phyloP scores from a whole-genome alignment of 345 rosid genomes.

The Triadica sebifera region DNA sequence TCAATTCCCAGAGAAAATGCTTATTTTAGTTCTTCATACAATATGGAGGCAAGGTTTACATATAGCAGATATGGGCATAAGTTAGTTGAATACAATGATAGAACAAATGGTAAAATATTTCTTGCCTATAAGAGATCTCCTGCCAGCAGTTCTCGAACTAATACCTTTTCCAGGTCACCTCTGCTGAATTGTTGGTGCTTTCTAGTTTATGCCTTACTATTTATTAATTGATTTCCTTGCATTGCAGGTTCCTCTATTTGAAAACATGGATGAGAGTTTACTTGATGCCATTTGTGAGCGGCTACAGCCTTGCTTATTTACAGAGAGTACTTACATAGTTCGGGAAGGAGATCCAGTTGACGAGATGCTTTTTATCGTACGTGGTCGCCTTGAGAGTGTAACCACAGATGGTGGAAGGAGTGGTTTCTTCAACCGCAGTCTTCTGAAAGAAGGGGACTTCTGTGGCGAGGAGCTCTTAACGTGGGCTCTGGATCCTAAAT shows the following conservation, averaged over 20 bases:
- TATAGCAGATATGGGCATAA: neutral
- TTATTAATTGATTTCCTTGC: slow-evolving; percentile 5
- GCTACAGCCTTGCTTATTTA: slow-evolving; percentile 76
- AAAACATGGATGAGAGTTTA: slow-evolving; percentile 88
- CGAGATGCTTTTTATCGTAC: slow-evolving; percentile 94
- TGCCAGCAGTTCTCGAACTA: too few relatives aligned
- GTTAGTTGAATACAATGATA: neutral
- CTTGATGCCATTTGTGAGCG: slow-evolving; percentile 97
- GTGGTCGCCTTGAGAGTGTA: slow-evolving; percentile 92
- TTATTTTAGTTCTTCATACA: neutral
- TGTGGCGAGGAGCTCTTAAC: slow-evolving; percentile 96
- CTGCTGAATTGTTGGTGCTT: neutral
- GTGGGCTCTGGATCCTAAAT: slow-evolving; percentile 96
- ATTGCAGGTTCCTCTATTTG: slow-evolving; percentile 82
- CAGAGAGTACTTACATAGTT: slow-evolving; percentile 72
- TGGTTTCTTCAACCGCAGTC: slow-evolving; percentile 81
- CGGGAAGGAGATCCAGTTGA: slow-evolving; percentile 97
- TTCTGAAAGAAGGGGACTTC: slow-evolving; percentile 88
- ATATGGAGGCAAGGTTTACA: neutral
- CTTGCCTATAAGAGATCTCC: neutral
- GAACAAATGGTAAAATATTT: neutral
- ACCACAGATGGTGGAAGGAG: slow-evolving; percentile 97
- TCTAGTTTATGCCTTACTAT: neutral
- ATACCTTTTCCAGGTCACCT: too few relatives aligned
- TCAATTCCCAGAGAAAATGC: too few relatives aligned